A percentile compares a stretch with the other conserved stretches of the same genome.
Conservation (phyloP, 106 monocot species). For the Dioscorea dumetorum region DNA sequence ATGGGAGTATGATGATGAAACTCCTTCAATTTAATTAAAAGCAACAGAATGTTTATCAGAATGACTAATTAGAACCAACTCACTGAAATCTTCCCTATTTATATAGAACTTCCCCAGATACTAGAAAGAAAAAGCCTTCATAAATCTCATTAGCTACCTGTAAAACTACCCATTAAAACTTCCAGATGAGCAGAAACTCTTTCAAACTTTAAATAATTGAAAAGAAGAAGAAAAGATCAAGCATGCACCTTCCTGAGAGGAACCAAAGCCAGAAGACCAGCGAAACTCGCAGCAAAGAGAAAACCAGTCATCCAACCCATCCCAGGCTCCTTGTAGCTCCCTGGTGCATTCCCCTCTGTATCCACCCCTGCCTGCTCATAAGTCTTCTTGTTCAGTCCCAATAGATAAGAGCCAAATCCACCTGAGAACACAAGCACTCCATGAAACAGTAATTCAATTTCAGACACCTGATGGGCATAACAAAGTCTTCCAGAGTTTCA, state of each 20-base stretch:
- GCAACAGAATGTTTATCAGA: no score
- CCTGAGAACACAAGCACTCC: conserved; percentile 31
- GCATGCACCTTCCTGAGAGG: conserved; percentile 82
- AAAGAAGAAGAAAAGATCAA: background rate
- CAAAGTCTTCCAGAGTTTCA: background rate
- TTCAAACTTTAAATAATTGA: background rate
- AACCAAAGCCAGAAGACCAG: conserved; percentile 75
- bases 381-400: conserved; percentile 85
- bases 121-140: no score
- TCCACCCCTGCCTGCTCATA: conserved; percentile 85
- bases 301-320: conserved; percentile 96
- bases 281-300: conserved; percentile 75
- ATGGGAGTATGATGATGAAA: no score
- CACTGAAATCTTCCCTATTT: no score
- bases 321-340: conserved; percentile 93
- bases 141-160: background rate
- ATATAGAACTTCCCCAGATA: no score
- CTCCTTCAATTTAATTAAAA: no score
- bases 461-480: no score
- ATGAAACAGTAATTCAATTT: no score
- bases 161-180: background rate
- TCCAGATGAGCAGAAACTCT: background rate
- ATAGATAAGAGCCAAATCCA: conserved; percentile 87
- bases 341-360: conserved; percentile 77
- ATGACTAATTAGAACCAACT: no score